A percentile compares a stretch with the other conserved stretches of the same genome.
Evolutionary conservation across 208 protist genomes (phyloP).

Genomic region (Leishmania amazonensis): DNA sequence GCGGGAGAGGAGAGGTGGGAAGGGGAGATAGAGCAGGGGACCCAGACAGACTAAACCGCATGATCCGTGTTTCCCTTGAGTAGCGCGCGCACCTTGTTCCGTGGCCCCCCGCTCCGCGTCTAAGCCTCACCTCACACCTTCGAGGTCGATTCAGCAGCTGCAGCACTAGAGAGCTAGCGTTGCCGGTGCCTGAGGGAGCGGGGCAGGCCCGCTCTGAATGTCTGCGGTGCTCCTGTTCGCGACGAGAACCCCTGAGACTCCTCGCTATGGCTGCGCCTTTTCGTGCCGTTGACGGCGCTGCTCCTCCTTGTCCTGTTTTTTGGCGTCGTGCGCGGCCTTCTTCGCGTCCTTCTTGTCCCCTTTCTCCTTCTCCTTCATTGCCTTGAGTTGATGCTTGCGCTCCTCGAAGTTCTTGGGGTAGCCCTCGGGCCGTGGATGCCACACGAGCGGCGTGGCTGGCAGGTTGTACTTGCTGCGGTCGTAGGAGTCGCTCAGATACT

Average conservation of each 20-base stretch:
- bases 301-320: conserved; percentile 19
- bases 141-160: neutral
- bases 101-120: neutral
- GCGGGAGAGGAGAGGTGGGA: neutral
- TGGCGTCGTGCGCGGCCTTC: conserved; percentile 29
- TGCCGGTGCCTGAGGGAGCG: neutral
- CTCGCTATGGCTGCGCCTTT: conserved; percentile 8
- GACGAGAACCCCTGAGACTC: neutral
- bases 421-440: conserved; percentile 46
- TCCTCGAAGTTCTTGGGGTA: conserved; percentile 48
- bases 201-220: too few relatives aligned
- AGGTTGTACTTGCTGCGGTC: conserved; percentile 64
- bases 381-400: conserved; percentile 40
- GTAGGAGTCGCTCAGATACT: conserved; percentile 78
- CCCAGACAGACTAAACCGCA: neutral
- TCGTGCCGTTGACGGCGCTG: conserved; percentile 10
- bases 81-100: neutral
- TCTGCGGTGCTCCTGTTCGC: neutral
- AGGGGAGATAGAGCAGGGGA: neutral
- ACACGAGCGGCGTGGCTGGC: conserved; percentile 50
- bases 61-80: too few relatives aligned
- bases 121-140: neutral
- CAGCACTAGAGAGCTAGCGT: neutral
- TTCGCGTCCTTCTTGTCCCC: conserved; percentile 25
- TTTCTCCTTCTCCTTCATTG: conserved; percentile 42